Evolutionary conservation across 192 early-diverging fungal genomes (phyloP), one percentile per base, ranked within the genome.

Genomic region (Linnemannia hyalina): DNA sequence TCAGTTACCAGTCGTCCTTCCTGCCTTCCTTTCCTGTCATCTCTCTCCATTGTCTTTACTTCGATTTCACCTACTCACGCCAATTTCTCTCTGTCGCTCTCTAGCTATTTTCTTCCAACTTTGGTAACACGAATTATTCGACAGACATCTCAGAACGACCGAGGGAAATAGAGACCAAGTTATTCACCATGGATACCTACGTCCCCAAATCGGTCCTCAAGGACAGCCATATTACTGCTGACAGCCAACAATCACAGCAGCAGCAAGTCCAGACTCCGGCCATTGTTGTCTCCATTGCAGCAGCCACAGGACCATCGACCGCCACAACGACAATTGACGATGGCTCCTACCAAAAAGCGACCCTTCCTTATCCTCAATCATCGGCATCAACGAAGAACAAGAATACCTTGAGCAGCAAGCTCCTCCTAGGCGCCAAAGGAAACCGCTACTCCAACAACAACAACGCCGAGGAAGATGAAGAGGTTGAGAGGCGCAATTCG

Each of bases 171-270:
- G 20, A 6, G 18, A n/a, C 63, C 23, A 1, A n/a, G 41, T 36
- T n/a, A 54, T 83, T 32, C 52, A 78, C 49, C 68, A 80, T 80
- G 9, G 78, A 85, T 55, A 42, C 70, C 22, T 85, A 73, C 70
- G 77, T 85, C 55, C 83, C 83, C 3, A 54, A 78, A 4, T 73
- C 78, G 9, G 69, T 85, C 38, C n/a, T 80, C 13, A 23, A 26
- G 36, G 74, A 75, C 44, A 74, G 74, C 29, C 54, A 76, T 23
- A 52, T 38, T 29, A 36, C 36, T 35, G 35, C 49, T 15, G 47
- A 13, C 7, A 76, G 69, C 6, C 74, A 52, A 49, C 75, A 73
- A 18, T 74, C 63, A 6, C 80, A 36, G 32, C 47, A 74, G 11
- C 80, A 74, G 11, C 54, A 65, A 57, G 20, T 13, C 65, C 63